A percentile compares a stretch with the other conserved stretches of the same genome.
Evolutionary conservation across 2,329 filamentous ascomycete species (phyloP).

Genomic region (Penicillium digitatum): DNA sequence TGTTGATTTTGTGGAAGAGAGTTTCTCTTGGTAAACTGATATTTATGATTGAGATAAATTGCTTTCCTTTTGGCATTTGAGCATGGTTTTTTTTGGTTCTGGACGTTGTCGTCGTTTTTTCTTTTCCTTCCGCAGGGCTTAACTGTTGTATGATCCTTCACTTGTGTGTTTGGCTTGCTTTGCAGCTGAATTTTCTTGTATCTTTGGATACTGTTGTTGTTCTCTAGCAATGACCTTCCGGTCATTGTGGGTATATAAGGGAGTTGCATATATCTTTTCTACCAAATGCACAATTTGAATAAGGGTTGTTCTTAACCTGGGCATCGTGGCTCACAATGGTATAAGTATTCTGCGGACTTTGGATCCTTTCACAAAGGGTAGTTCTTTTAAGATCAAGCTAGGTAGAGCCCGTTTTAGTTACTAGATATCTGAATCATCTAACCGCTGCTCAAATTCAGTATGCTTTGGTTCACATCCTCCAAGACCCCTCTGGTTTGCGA

Average conservation of each 20-base stretch:
- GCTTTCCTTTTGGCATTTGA: not conserved
- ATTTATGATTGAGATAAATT: not conserved
- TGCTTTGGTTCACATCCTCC: too few relatives aligned
- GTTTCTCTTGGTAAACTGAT: slow-evolving; percentile 52
- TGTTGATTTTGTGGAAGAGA: slow-evolving; percentile 73
- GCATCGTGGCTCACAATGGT: not conserved
- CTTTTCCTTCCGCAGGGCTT: not conserved
- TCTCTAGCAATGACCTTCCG: not conserved
- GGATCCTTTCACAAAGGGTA: too few relatives aligned
- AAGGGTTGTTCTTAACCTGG: not conserved
- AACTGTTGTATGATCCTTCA: not conserved
- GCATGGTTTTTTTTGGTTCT: not conserved
- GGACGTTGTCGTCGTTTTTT: not conserved
- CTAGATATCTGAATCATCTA: too few relatives aligned
- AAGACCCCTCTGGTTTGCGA: too few relatives aligned
- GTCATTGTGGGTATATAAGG: not conserved
- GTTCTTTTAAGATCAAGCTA: too few relatives aligned
- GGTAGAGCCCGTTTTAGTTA: too few relatives aligned
- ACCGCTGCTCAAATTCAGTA: too few relatives aligned
- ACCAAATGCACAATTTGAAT: slow-evolving; percentile 5
- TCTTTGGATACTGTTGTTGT: not conserved
- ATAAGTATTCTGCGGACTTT: too few relatives aligned
- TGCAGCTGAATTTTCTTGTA: slow-evolving; percentile 9
- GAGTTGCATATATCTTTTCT: slow-evolving; percentile 15
- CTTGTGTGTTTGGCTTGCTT: slow-evolving; percentile 1